Base-by-base conservation (phyloP, 768 basidiomycete species). In the Phallus indusiatus region DNA sequence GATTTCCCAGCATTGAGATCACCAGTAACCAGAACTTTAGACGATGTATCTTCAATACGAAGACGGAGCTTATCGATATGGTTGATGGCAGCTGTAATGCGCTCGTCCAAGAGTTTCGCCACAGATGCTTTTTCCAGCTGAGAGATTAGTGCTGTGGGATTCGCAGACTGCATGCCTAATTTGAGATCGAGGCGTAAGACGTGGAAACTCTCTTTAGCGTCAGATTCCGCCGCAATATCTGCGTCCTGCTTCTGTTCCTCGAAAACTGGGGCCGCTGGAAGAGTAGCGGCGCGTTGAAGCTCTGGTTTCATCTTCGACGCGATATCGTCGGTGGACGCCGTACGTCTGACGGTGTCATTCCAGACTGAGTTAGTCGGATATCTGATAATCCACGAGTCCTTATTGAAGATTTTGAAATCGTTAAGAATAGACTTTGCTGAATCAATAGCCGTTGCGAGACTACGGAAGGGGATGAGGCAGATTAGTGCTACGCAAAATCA, bases 1-100 rank as follows among this genome's bases (percentile, higher is more conserved):
- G 94, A 96, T 73, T 99, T 99, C 66, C 96, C 96, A 36, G 96
- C 89, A 70, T 99, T 99, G 60, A 99, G 79, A 70, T 99, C 96
- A 61, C 96, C 96, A 21, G 96, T 98, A 60, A 99, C 93, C 63
- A 99, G 84, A 53, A 99, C 93, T 70, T 96, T 92, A 67, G 93
- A 95, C 0, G 91, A 88, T 6, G 85, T 92, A 70, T 97, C 94
- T 69, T 88, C 78, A 14, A 98, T 85, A 46, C 96, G 90, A 53
- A 82, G 78, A 35, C 86, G 86, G 62, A 99, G 85, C 64, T 87
- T 88, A 61, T 87, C 81, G 61, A 98, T 81, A 69, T 97, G 94
- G 21, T 78, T 77, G 57, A 90, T 71, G 20, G 92, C 82, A 21
- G 83, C 72, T 16, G 75, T 75, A 65, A 99, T 83, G 42, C 93